phyloP scores from a whole-genome alignment of 2,329 filamentous ascomycete species.

The Apiospora aurea region DNA sequence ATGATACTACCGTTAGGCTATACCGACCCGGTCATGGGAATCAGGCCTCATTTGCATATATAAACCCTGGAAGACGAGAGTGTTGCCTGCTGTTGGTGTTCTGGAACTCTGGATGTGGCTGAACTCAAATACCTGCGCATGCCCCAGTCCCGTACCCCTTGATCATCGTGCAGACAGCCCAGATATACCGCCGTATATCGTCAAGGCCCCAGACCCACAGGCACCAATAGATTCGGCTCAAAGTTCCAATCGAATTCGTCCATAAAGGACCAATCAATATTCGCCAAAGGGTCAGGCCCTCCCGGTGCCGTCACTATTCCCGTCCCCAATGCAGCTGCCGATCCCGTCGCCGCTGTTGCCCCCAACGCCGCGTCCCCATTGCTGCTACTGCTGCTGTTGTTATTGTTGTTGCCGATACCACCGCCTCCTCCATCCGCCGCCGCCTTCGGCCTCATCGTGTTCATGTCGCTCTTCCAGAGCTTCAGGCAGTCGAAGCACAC shows the following conservation, averaged over 20 bases:
- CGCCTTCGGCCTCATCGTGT: constrained; percentile 25
- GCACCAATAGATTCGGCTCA: constrained; percentile 32
- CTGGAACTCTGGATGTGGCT: background rate
- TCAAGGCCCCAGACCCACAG: background rate
- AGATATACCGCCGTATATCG: background rate
- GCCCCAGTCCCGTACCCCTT: too few species aligned
- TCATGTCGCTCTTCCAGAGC: constrained; percentile 49
- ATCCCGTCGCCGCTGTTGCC: constrained; percentile 6
- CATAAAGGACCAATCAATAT: constrained; percentile 45
- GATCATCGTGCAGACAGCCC: too few species aligned
- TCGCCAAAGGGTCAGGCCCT: constrained; percentile 31
- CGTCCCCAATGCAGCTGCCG: background rate
- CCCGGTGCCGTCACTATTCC: constrained; percentile 4
- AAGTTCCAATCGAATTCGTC: constrained; percentile 44
- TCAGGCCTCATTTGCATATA: background rate
- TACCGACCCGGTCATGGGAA: background rate
- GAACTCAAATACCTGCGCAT: background rate
- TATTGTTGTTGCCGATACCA: background rate
- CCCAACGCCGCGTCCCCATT: constrained; percentile 8
- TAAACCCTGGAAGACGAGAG: background rate
- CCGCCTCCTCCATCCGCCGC: constrained; percentile 15
- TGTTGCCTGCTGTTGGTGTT: background rate
- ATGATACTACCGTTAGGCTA: constrained; percentile 3
- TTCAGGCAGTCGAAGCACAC: constrained; percentile 58
- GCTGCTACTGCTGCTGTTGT: constrained; percentile 7